Evolutionary conservation across 805 yeast genomes (phyloP), one percentile per base, ranked within the genome.

Genomic region (Torulaspora delbrueckii): DNA sequence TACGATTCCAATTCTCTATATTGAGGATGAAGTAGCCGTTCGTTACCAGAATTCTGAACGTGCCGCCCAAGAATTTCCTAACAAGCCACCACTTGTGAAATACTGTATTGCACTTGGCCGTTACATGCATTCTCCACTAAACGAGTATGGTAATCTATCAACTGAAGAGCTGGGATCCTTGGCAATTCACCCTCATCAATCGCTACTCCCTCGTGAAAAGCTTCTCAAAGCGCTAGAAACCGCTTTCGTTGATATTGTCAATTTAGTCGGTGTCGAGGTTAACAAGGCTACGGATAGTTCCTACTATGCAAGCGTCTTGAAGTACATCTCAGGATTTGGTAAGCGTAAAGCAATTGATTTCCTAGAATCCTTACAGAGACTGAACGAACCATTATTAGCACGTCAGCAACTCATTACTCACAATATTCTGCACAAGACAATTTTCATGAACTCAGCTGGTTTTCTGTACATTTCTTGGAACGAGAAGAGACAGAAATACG

Each of bases 341-440:
- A 95, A 96, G 41, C 82, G 99, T 70, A 93, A 93, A 66, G 91
- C 98, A 0, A 76, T 85, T 23, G 95, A 95, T 38, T 74, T 93
- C 48, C 62, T 91, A 36, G 86, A 89, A 64, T 86, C 86, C 34
- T 81, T 93, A 52, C 88, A 85, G 59, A 60, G 69, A 52, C 52
- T 65, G 42, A 72, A 76, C 26, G 71, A 71, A 52, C 74, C 75
- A 34, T 74, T 50, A 69, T 71, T 60, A 84, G 95, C 57, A 78
- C 91, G 99, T 59, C 83, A 86, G 54, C 96, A 90, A 50, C 76
- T 93, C 53, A 85, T 93, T 51, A 84, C 90, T 30, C 81, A 81
- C 55, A 86, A 82, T 51, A 79, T 89, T 46, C 76, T 90, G 3
- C 79, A 93, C 10, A 86, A 88, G 44, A 82, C 76, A 30, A 80